phyloP scores from a whole-genome alignment of 208 protist genomes.

The Leishmania braziliensis region DNA sequence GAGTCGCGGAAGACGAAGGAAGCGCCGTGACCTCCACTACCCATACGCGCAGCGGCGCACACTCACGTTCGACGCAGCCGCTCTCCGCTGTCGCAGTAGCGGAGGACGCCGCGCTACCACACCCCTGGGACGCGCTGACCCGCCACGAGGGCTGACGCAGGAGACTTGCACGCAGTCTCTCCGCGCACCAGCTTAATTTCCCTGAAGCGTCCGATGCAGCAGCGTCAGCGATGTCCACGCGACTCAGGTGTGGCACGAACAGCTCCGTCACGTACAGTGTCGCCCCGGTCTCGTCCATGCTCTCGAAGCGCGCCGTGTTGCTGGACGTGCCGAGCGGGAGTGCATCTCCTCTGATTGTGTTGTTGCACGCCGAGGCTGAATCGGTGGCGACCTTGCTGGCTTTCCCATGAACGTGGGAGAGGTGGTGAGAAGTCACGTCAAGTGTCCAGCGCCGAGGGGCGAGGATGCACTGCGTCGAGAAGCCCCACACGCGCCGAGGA shows the following conservation, averaged over 20 bases:
- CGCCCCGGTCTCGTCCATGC: slow-evolving; percentile 27
- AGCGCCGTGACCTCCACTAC: slow-evolving; percentile 21
- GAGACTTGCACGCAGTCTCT: slow-evolving; percentile 6
- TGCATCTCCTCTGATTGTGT: background rate
- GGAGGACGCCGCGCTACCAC: background rate
- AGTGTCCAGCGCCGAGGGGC: slow-evolving; percentile 57
- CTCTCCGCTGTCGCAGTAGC: background rate
- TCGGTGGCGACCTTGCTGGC: background rate
- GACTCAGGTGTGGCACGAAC: slow-evolving; percentile 35
- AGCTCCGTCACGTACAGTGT: slow-evolving; percentile 63
- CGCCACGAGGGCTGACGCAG: slow-evolving; percentile 2
- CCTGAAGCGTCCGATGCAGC: background rate
- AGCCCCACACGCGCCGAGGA: slow-evolving; percentile 39
- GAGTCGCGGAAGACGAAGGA: background rate
- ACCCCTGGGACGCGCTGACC: background rate
- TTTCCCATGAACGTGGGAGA: slow-evolving; percentile 17
- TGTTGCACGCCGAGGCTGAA: too few relatives aligned
- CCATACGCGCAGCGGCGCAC: slow-evolving; percentile 20
- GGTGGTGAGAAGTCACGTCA: slow-evolving; percentile 54
- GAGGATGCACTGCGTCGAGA: slow-evolving; percentile 57
- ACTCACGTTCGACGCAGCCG: background rate
- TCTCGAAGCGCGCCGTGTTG: slow-evolving; percentile 59
- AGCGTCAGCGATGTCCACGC: background rate
- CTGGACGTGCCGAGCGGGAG: slow-evolving; percentile 25
- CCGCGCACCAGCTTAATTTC: background rate